Conservation (phyloP, 257 asterid species). For the Haberlea rhodopensis region DNA sequence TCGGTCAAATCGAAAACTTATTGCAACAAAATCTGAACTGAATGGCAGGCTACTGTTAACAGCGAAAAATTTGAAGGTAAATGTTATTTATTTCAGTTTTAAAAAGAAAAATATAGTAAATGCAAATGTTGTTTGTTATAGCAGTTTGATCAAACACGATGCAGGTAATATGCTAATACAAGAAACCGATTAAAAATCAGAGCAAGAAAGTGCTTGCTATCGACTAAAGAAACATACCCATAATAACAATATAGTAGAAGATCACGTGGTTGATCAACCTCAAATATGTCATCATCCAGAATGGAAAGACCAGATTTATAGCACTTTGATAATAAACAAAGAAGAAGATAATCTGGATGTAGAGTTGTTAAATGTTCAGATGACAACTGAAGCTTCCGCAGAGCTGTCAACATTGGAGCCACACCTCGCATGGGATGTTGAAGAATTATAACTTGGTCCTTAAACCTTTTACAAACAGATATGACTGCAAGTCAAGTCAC, state of each 20-base stretch:
- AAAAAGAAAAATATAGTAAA: neutral
- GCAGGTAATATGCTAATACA: neutral
- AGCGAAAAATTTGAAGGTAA: neutral
- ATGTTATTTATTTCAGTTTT: neutral
- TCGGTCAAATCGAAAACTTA: too few species aligned
- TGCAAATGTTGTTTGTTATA: neutral
- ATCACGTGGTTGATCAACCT: conserved; percentile 88
- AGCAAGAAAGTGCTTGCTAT: conserved; percentile 4
- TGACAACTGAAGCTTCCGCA: conserved; percentile 68
- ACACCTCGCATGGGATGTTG: conserved; percentile 85
- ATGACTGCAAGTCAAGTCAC: conserved; percentile 57
- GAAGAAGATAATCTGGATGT: conserved; percentile 84
- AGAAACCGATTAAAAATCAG: conserved; percentile 10
- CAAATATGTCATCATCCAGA: conserved; percentile 67
- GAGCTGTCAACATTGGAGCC: conserved; percentile 70
- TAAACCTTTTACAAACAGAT: conserved; percentile 78
- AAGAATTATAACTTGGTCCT: conserved; percentile 63
- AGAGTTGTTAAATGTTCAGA: conserved; percentile 77
- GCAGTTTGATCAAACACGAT: neutral
- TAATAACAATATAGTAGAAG: conserved; percentile 83
- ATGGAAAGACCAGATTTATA: conserved; percentile 72
- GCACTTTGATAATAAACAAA: conserved; percentile 78
- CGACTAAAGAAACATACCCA: conserved; percentile 54
- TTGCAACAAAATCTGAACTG: neutral
- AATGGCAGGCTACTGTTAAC: neutral